Evolutionary conservation across 495 filamentous ascomycete genomes (phyloP).

Genomic region (Neurospora tetrasperma): DNA sequence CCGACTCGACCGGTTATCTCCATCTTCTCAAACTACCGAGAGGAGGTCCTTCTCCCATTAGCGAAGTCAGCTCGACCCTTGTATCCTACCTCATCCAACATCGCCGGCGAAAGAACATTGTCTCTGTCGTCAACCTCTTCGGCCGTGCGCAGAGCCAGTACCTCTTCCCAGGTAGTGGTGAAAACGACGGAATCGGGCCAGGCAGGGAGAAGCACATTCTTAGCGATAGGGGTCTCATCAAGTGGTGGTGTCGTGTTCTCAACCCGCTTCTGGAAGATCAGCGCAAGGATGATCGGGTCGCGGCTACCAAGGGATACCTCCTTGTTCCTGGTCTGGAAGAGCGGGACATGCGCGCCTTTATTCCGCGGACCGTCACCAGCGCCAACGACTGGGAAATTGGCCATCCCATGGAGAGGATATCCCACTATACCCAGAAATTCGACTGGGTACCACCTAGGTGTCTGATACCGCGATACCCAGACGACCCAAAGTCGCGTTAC

Average conservation of each 20-base stretch:
- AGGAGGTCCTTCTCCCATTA: conserved; percentile 60
- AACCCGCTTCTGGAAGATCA: conserved; percentile 57
- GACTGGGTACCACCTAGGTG: conserved; percentile 62
- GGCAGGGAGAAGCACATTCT: conserved; percentile 67
- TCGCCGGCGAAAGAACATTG: conserved; percentile 54
- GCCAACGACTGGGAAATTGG: conserved; percentile 41
- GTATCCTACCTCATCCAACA: conserved; percentile 60
- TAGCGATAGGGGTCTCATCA: conserved; percentile 77
- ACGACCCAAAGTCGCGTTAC: conserved; percentile 93
- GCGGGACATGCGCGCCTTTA: conserved; percentile 59
- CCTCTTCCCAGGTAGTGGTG: conserved; percentile 82
- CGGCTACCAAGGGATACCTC: conserved; percentile 58
- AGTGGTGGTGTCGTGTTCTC: conserved; percentile 88
- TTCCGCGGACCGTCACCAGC: conserved; percentile 33
- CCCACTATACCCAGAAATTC: conserved; percentile 52
- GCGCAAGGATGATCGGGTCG: conserved; percentile 18
- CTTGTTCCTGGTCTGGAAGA: conserved; percentile 77
- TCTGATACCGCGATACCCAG: conserved; percentile 82
- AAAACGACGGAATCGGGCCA: conserved; percentile 44
- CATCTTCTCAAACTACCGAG: conserved; percentile 50
- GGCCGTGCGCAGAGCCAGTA: conserved; percentile 90
- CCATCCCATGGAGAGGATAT: conserved; percentile 48
- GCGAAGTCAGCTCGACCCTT: conserved; percentile 62
- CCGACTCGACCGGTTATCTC: conserved; percentile 87
- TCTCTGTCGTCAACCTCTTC: conserved; percentile 79